phyloP scores from a whole-genome alignment of 176 grass and related monocot species.

The Carex pumila region DNA sequence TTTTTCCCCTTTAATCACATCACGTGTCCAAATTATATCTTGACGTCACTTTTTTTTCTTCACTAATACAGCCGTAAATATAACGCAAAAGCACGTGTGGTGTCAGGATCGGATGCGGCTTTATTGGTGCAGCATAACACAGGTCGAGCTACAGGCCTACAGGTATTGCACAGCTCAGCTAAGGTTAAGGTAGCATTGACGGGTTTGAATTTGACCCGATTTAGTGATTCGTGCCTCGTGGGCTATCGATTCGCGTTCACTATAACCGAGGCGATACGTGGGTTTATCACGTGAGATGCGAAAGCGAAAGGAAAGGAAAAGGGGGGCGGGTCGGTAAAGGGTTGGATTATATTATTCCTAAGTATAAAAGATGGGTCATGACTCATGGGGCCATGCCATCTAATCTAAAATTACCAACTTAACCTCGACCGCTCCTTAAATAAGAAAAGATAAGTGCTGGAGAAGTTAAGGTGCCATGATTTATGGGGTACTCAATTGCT shows the following conservation, averaged over 20 bases:
- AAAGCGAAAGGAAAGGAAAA: not conserved
- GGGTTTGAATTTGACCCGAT: not conserved
- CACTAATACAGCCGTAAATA: not conserved
- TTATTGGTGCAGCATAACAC: not conserved
- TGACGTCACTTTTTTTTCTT: no score
- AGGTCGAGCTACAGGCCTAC: not conserved
- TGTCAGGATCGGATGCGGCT: not conserved
- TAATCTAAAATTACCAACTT: not conserved
- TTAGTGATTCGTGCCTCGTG: no score
- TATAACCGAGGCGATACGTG: not conserved
- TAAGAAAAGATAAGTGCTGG: not conserved
- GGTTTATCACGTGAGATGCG: not conserved
- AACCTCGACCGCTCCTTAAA: not conserved
- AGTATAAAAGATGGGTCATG: not conserved
- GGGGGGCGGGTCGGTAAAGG: not conserved
- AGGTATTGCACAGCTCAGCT: not conserved
- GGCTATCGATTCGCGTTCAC: not conserved
- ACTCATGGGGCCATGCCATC: no score
- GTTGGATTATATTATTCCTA: slow-evolving; percentile 1
- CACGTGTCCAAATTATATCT: no score
- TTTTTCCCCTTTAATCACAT: no score
- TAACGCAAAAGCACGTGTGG: not conserved
- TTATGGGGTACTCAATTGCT: not conserved
- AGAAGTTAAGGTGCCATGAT: slow-evolving; percentile 7
- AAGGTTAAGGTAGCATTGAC: not conserved